Percentiles rank a stretch among this genome's conserved stretches.
Conservation (phyloP, 176 grass and related monocot genomes). For the Oryza brachyantha region DNA sequence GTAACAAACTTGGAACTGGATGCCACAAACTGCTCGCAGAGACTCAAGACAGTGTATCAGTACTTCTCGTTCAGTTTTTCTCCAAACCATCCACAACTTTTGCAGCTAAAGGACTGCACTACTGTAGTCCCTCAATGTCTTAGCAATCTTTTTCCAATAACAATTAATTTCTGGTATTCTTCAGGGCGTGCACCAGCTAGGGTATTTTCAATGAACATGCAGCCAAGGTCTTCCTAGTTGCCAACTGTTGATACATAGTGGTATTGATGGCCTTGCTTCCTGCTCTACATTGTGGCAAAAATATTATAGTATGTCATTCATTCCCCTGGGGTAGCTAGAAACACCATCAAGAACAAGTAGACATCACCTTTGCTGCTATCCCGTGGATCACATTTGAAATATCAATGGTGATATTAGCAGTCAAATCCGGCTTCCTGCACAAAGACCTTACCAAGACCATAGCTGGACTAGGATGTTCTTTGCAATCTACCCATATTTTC, state of each 20-base stretch:
- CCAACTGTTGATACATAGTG: neutral
- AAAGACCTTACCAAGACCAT: neutral
- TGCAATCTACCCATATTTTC: neutral
- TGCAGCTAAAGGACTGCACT: neutral
- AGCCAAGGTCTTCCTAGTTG: neutral
- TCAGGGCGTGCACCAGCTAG: neutral
- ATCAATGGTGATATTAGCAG: neutral
- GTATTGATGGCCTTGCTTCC: constrained; percentile 20
- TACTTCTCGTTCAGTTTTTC: neutral
- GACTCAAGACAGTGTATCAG: neutral
- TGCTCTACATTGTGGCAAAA: neutral
- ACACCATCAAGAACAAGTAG: neutral
- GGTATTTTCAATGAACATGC: constrained; percentile 3
- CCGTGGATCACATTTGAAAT: neutral
- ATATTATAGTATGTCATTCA: neutral
- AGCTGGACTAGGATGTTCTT: neutral
- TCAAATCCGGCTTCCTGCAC: neutral
- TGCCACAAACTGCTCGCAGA: neutral
- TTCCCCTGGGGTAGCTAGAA: neutral
- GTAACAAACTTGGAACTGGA: neutral
- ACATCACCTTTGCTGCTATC: neutral
- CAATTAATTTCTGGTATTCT: neutral
- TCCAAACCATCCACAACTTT: neutral
- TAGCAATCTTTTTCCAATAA: neutral
- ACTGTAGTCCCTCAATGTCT: neutral